phyloP scores from a whole-genome alignment of 106 monocot species.

The Dendrobium chrysotoxum region DNA sequence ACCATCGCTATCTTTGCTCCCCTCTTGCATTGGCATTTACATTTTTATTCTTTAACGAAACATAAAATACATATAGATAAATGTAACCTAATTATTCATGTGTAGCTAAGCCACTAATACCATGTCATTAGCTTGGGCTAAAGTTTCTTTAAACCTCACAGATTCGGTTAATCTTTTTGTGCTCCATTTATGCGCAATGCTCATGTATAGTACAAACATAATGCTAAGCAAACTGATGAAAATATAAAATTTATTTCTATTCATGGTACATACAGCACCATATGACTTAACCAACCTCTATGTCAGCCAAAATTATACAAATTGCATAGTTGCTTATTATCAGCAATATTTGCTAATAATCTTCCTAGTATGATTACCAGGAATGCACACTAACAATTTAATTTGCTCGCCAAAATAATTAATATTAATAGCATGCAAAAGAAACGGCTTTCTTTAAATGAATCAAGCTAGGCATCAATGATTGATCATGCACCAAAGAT shows the following conservation, averaged over 20 bases:
- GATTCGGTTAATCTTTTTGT: too few species aligned
- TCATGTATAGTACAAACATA: too few species aligned
- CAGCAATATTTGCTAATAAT: background rate
- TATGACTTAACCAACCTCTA: background rate
- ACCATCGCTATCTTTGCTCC: too few species aligned
- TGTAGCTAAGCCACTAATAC: too few species aligned
- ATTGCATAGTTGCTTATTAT: background rate
- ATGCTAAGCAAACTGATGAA: background rate
- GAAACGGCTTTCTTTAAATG: background rate
- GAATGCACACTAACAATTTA: background rate
- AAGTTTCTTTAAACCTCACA: too few species aligned
- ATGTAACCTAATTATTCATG: too few species aligned
- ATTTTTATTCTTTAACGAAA: too few species aligned
- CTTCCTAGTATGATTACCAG: background rate
- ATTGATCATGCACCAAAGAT: background rate
- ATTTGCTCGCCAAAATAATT: background rate
- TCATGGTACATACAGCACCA: too few species aligned
- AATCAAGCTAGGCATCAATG: background rate
- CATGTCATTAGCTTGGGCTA: too few species aligned
- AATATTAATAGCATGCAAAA: background rate
- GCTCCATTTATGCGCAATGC: too few species aligned
- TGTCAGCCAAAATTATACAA: background rate
- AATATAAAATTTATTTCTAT: background rate
- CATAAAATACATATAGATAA: too few species aligned
- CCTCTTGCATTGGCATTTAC: too few species aligned